Conservation (phyloP, 2,329 filamentous ascomycete species). For the Fusarium sp. region DNA sequence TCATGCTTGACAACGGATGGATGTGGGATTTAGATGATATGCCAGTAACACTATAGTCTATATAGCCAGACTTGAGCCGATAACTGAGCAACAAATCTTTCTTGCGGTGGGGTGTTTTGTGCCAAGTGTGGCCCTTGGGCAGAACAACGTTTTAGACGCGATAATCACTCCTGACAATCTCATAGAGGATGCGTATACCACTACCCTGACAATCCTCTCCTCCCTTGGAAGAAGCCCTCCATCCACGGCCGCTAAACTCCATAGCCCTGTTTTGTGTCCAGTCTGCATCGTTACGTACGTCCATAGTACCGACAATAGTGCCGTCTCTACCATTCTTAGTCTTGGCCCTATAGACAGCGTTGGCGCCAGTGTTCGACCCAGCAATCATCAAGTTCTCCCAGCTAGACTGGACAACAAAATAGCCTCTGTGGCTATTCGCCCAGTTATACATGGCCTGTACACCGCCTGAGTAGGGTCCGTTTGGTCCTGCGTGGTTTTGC, state of each 20-base stretch:
- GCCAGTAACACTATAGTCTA: background rate
- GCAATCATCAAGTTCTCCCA: background rate
- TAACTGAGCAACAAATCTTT: background rate
- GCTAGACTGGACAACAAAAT: fast-evolving
- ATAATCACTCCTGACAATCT: background rate
- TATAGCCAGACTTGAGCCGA: background rate
- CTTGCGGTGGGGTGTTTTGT: background rate
- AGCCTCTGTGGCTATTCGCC: background rate
- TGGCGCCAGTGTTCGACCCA: background rate
- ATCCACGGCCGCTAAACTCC: background rate
- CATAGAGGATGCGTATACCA: background rate
- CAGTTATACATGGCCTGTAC: background rate
- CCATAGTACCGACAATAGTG: background rate
- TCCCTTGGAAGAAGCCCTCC: background rate
- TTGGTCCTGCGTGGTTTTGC: background rate
- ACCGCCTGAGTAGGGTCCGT: background rate
- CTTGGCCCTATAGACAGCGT: background rate
- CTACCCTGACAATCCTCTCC: background rate
- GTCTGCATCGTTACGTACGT: background rate
- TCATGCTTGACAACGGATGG: slow-evolving; percentile 28
- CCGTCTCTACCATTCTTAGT: background rate
- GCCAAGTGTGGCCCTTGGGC: background rate
- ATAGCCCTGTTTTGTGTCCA: background rate
- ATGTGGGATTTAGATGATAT: slow-evolving; percentile 29
- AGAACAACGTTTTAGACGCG: background rate